Conservation (phyloP, 176 grass and related monocot genomes). For the Eragrostis nindensis region DNA sequence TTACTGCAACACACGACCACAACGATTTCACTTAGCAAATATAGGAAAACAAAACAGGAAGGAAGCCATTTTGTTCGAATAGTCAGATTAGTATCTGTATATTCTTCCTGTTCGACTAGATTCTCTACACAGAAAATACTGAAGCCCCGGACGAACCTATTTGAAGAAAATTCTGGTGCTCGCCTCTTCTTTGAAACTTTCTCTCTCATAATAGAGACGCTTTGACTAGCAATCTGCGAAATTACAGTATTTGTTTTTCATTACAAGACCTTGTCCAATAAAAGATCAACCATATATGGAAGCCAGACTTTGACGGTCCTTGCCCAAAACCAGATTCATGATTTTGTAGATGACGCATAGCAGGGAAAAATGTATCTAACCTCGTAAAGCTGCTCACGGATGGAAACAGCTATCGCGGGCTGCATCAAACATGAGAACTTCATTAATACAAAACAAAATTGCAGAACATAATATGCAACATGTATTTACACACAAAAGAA, state of each 20-base stretch:
- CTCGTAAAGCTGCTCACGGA: slow-evolving; percentile 97
- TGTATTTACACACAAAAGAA: background rate
- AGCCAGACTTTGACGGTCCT: background rate
- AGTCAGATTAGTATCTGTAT: background rate
- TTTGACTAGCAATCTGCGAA: slow-evolving; percentile 83
- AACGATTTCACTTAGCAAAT: slow-evolving; percentile 23
- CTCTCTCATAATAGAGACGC: slow-evolving; percentile 88
- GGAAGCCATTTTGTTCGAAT: background rate
- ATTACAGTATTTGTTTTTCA: background rate
- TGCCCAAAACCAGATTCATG: background rate
- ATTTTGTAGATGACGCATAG: background rate
- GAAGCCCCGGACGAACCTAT: slow-evolving; percentile 55
- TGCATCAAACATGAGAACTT: slow-evolving; percentile 42
- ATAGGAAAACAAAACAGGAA: background rate
- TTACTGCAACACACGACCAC: slow-evolving; percentile 56
- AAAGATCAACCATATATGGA: background rate
- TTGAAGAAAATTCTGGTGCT: slow-evolving; percentile 67
- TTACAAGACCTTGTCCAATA: background rate
- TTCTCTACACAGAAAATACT: slow-evolving; percentile 18
- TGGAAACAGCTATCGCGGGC: slow-evolving; percentile 91
- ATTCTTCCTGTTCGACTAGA: slow-evolving; percentile 20
- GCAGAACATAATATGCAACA: background rate
- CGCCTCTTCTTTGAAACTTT: slow-evolving; percentile 86
- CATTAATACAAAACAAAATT: slow-evolving; percentile 28
- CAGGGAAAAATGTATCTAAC: slow-evolving; percentile 56